Conservation (phyloP, 139 green algal species). For the Mesostigma viride region DNA sequence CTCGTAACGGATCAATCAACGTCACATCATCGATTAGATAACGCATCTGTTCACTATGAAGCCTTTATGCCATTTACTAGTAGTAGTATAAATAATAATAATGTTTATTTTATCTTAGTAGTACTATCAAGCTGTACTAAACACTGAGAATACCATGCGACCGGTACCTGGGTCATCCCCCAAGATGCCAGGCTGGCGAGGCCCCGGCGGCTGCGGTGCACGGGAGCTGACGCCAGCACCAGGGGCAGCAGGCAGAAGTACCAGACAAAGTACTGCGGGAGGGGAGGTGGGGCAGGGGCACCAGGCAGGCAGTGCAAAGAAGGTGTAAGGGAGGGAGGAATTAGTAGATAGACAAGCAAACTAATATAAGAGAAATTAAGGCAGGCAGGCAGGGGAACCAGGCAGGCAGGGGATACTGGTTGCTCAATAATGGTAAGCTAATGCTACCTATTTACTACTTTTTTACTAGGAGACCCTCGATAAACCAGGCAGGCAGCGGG, state of each 20-base stretch:
- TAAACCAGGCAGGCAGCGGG: no score
- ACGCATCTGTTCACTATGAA: background rate
- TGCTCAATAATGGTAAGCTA: no score
- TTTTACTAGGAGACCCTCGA: no score
- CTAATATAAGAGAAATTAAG: no score
- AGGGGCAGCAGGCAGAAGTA: conserved; percentile 74
- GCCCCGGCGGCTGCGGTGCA: background rate
- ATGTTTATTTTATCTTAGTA: no score
- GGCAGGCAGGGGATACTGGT: no score
- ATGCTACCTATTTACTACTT: no score
- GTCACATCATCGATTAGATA: background rate
- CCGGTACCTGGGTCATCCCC: background rate
- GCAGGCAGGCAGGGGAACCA: no score
- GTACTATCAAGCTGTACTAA: background rate
- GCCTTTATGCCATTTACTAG: background rate
- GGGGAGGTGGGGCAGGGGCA: conserved; percentile 25
- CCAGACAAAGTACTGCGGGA: conserved; percentile 92
- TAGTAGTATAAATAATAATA: no score
- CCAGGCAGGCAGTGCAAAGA: no score
- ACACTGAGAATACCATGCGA: background rate
- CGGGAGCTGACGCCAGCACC: conserved; percentile 9
- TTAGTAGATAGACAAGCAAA: background rate
- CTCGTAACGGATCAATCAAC: background rate
- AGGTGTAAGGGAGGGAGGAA: background rate
- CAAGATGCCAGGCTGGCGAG: background rate